Evolutionary conservation across 2,329 filamentous ascomycete species (phyloP).

Genomic region (Colletotrichum nymphaeae): DNA sequence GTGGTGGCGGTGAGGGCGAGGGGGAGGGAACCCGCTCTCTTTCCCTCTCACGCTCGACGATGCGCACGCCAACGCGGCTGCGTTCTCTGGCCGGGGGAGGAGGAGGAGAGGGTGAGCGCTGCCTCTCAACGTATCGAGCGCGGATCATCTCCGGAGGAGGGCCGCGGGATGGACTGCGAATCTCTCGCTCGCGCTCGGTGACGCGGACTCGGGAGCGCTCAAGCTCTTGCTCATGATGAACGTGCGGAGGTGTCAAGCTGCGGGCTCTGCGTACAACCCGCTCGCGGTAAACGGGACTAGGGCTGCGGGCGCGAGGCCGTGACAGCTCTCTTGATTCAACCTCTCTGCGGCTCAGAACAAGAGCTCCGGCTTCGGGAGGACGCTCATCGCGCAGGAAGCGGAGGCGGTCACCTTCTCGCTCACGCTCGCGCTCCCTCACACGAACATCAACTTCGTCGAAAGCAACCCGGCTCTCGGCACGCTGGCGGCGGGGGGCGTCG

Average conservation of each 20-base stretch:
- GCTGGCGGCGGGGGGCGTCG: conserved; percentile 48
- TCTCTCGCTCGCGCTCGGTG: conserved; percentile 50
- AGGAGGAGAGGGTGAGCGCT: conserved; percentile 48
- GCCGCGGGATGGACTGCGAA: conserved; percentile 52
- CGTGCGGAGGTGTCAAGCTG: conserved; percentile 52
- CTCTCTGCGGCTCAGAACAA: conserved; percentile 67
- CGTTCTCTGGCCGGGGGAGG: conserved; percentile 31
- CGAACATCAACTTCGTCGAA: conserved; percentile 50
- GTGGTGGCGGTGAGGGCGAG: conserved; percentile 64
- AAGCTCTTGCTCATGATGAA: conserved; percentile 43
- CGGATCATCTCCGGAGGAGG: conserved; percentile 46
- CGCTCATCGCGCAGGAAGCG: conserved; percentile 64
- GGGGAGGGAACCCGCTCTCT: conserved; percentile 57
- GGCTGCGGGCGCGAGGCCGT: conserved; percentile 57
- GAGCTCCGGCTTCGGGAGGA: conserved; percentile 59
- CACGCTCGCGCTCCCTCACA: conserved; percentile 56
- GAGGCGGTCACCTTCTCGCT: conserved; percentile 46
- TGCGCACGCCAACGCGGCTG: conserved; percentile 45
- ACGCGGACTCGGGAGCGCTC: conserved; percentile 51
- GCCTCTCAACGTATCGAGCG: conserved; percentile 54
- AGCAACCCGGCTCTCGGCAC: conserved; percentile 39
- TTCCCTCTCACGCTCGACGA: conserved; percentile 59
- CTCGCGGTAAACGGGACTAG: conserved; percentile 49
- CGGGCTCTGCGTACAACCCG: conserved; percentile 56
- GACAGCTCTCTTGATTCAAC: conserved; percentile 64